These are phyloP conservation scores for Sungouiozyma ichnusensis DNA, from an alignment of 805 yeast species.

Conservation along the genomic window DNA sequence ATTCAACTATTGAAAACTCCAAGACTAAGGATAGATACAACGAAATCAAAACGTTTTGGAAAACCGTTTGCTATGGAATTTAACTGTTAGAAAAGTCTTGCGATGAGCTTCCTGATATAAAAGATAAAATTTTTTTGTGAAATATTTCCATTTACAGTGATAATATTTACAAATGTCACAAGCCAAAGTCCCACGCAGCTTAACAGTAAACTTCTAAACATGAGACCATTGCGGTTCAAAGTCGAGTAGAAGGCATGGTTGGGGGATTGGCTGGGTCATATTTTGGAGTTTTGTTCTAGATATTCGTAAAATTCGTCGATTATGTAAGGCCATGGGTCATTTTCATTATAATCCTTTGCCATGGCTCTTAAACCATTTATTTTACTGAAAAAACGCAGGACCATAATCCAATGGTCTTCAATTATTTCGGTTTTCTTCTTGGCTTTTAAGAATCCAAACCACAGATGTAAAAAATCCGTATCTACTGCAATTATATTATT, in stretches of 20 bases:
- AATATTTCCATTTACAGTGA: not conserved
- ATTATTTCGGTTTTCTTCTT: conserved; percentile 42
- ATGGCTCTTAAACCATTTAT: conserved; percentile 44
- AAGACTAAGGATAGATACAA: not conserved
- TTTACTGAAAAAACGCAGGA: conserved; percentile 50
- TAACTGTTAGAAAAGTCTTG: not conserved
- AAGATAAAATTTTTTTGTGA: not conserved
- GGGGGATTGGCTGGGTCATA: not conserved
- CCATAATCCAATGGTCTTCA: conserved; percentile 81
- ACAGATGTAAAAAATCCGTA: conserved; percentile 34
- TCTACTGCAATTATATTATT: conserved; percentile 16
- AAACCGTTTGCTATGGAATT: not conserved
- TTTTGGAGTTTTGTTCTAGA: conserved; percentile 12
- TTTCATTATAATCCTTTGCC: conserved; percentile 50
- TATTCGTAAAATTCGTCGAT: conserved; percentile 76
- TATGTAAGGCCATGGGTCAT: conserved; percentile 85
- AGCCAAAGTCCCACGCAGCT: too few relatives aligned
- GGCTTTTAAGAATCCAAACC: conserved; percentile 45
- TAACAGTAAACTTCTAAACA: too few relatives aligned
- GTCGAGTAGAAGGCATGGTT: too few relatives aligned
- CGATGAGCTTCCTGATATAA: not conserved
- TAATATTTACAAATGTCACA: not conserved
- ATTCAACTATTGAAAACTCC: not conserved
- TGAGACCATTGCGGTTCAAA: too few relatives aligned
- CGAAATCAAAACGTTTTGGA: not conserved